phyloP scores from a whole-genome alignment of 2,329 filamentous ascomycete species.

The Fusarium hostae region DNA sequence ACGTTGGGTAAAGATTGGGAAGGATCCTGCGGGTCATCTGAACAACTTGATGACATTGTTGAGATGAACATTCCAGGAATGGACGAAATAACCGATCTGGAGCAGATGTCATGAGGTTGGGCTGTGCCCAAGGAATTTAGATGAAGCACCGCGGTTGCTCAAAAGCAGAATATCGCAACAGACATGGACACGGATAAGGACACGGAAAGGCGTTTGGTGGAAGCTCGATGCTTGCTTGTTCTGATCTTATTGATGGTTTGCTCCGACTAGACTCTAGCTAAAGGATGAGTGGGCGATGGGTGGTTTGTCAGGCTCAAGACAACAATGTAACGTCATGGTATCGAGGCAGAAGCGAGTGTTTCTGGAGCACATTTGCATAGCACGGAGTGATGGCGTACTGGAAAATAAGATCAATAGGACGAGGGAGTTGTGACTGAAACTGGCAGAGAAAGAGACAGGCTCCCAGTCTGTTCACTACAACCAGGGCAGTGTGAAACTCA shows the following conservation, averaged over 20 bases:
- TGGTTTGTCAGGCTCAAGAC: background rate
- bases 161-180: background rate
- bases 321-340: background rate
- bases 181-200: background rate
- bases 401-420: slow-evolving; percentile 6
- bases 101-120: slow-evolving; percentile 36
- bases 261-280: slow-evolving; percentile 22
- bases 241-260: slow-evolving; percentile 3
- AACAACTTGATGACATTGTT: slow-evolving; percentile 62
- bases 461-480: background rate
- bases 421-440: background rate
- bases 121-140: background rate
- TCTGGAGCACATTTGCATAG: slow-evolving; percentile 38
- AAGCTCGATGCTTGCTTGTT: slow-evolving; percentile 9
- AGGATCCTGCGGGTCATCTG: slow-evolving; percentile 64
- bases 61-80: slow-evolving; percentile 58
- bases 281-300: slow-evolving; percentile 2
- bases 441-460: background rate
- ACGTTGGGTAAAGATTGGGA: slow-evolving; percentile 62
- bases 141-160: background rate
- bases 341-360: slow-evolving; percentile 18
- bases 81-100: slow-evolving; percentile 53
- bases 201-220: slow-evolving; percentile 4
- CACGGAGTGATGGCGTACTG: slow-evolving; percentile 45
- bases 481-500: background rate